Evolutionary conservation across 306 rosid species (phyloP).

Genomic region (Quercus rubra): DNA sequence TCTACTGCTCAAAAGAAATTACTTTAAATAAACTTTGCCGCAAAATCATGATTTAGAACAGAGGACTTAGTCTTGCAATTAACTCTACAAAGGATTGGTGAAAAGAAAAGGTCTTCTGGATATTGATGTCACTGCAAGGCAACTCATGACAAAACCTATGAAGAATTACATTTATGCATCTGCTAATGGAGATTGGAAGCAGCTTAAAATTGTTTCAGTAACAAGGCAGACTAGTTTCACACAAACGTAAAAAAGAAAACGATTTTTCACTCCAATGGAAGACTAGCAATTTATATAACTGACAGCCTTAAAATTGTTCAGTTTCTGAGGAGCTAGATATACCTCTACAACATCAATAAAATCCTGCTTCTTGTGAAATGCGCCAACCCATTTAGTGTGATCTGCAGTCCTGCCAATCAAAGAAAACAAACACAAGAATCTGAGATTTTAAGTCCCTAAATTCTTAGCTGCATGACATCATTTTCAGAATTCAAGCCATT

Average conservation of each 20-base stretch:
- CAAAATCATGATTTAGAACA: not conserved
- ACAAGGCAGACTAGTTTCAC: not conserved
- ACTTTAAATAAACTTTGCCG: not conserved
- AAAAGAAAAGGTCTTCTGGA: not conserved
- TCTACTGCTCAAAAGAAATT: not conserved
- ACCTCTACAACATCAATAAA: slow-evolving; percentile 59
- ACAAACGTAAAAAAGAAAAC: not conserved
- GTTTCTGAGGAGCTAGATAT: slow-evolving; percentile 10
- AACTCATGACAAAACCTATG: no score
- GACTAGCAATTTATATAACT: slow-evolving; percentile 2
- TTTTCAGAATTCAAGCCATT: not conserved
- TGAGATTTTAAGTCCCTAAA: not conserved
- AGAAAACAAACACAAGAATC: not conserved
- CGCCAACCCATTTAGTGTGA: slow-evolving; percentile 58
- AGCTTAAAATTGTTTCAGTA: not conserved
- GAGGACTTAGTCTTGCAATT: not conserved
- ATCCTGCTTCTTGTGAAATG: slow-evolving; percentile 52
- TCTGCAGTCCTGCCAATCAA: slow-evolving; percentile 44
- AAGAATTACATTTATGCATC: no score
- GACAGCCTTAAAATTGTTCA: not conserved
- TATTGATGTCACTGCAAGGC: no score
- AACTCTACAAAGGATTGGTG: not conserved
- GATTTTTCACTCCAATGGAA: not conserved
- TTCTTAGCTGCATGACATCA: not conserved
- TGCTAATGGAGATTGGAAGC: not conserved